phyloP scores from a whole-genome alignment of 495 filamentous ascomycete species.

The Annulohypoxylon stygium region DNA sequence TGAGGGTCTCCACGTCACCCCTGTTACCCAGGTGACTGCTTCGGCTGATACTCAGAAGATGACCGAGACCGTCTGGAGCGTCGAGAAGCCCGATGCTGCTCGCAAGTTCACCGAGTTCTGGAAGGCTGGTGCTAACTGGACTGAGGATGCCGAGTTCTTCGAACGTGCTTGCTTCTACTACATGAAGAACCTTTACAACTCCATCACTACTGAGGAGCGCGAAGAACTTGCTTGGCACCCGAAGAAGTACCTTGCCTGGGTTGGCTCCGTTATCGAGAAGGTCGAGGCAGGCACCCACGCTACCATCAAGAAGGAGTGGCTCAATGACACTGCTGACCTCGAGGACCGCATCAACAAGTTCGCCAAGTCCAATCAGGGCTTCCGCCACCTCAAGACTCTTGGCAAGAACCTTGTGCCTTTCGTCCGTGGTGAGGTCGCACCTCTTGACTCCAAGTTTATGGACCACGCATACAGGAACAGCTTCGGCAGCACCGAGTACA shows the following conservation, averaged over 20 bases:
- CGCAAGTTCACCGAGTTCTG: constrained; percentile 26
- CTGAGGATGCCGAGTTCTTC: constrained; percentile 14
- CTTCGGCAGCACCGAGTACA: constrained; percentile 15
- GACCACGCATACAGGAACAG: constrained; percentile 6
- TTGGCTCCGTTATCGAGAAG: constrained; percentile 8
- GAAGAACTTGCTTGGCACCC: constrained; percentile 24
- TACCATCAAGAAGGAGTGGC: constrained; percentile 54
- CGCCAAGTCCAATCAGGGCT: constrained; percentile 3
- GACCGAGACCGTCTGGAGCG: constrained; percentile 18
- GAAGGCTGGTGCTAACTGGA: constrained; percentile 11
- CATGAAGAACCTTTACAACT: constrained; percentile 34
- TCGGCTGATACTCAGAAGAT: constrained; percentile 26
- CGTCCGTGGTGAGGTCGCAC: constrained; percentile 4
- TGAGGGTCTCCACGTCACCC: constrained; percentile 43
- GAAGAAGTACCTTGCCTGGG: constrained; percentile 35
- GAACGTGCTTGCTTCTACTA: constrained; percentile 38
- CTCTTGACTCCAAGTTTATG: constrained; percentile 7
- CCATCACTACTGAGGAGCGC: constrained; percentile 35
- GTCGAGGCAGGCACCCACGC: constrained; percentile 19
- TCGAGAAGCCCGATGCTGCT: constrained; percentile 13
- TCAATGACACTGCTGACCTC: constrained; percentile 47
- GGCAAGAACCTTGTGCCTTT: constrained; percentile 13
- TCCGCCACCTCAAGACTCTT: constrained; percentile 11
- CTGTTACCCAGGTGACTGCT: constrained; percentile 13
- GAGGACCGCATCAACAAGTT: constrained; percentile 1